These are phyloP conservation scores for Malus sieversii DNA, from an alignment of 306 rosid species.

Conservation along the genomic window DNA sequence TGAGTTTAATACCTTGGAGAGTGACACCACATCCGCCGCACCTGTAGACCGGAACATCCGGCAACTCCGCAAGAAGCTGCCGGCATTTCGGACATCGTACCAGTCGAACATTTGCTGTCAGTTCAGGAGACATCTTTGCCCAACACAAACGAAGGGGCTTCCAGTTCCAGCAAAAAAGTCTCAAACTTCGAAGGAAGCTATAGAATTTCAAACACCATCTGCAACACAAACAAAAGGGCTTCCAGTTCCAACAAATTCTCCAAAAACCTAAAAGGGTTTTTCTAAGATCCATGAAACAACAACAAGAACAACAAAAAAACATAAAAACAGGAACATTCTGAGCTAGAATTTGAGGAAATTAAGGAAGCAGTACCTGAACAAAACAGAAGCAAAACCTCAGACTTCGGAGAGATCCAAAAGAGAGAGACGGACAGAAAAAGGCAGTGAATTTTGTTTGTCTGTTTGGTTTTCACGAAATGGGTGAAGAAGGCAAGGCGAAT, in stretches of 20 bases:
- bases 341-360: background rate
- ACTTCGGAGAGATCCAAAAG: background rate
- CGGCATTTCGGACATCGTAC: slow-evolving; percentile 80
- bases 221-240: slow-evolving; percentile 15
- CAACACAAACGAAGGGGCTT: background rate
- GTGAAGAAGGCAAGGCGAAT: background rate
- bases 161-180: slow-evolving; percentile 12
- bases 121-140: slow-evolving; percentile 37
- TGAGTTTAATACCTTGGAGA: slow-evolving; percentile 55
- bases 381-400: background rate
- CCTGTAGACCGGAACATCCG: slow-evolving; percentile 46
- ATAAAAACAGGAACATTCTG: background rate
- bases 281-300: background rate
- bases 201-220: background rate
- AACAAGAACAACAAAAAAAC: background rate
- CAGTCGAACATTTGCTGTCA: slow-evolving; percentile 46
- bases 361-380: background rate
- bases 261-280: background rate
- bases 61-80: slow-evolving; percentile 53
- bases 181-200: background rate
- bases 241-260: background rate
- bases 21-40: slow-evolving; percentile 77
- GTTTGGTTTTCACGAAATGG: background rate
- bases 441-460: background rate
- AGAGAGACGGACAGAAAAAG: background rate